Percentiles rank a stretch among this genome's conserved stretches.
phyloP scores from a whole-genome alignment of 2,329 filamentous ascomycete genomes.

The Botrytis paeoniae region DNA sequence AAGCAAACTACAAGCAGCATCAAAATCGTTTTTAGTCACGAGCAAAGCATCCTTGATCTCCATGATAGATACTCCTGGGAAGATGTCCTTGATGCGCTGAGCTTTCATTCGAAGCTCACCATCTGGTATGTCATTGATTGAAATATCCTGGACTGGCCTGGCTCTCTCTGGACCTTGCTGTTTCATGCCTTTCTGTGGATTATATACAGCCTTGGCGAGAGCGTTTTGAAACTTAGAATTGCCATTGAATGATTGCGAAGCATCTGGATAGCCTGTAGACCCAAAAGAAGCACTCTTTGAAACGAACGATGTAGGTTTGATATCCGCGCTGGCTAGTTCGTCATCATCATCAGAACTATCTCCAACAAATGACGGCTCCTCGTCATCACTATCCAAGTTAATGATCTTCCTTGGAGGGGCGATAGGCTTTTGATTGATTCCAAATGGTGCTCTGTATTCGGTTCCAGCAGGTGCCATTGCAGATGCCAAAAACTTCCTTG shows the following conservation, averaged over 20 bases:
- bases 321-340: constrained; percentile 51
- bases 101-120: constrained; percentile 49
- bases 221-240: constrained; percentile 40
- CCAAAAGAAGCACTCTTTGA: constrained; percentile 41
- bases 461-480: constrained; percentile 76
- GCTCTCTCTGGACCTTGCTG: constrained; percentile 46
- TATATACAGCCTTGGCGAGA: constrained; percentile 29
- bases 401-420: constrained; percentile 41
- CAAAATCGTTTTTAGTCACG: constrained; percentile 49
- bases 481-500: constrained; percentile 46
- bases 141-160: constrained; percentile 44
- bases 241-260: constrained; percentile 41
- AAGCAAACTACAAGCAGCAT: constrained; percentile 52
- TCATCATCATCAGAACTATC: constrained; percentile 64
- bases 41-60: constrained; percentile 50
- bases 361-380: constrained; percentile 56
- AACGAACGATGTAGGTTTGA: constrained; percentile 57
- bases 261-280: constrained; percentile 35
- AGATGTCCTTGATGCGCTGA: constrained; percentile 48
- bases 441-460: constrained; percentile 54
- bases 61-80: constrained; percentile 46
- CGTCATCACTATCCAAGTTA: constrained; percentile 53
- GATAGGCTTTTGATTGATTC: constrained; percentile 42
- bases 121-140: constrained; percentile 51
- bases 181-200: constrained; percentile 18